Conservation (phyloP, 805 yeast genomes). For the Nakazawaea holstii region DNA sequence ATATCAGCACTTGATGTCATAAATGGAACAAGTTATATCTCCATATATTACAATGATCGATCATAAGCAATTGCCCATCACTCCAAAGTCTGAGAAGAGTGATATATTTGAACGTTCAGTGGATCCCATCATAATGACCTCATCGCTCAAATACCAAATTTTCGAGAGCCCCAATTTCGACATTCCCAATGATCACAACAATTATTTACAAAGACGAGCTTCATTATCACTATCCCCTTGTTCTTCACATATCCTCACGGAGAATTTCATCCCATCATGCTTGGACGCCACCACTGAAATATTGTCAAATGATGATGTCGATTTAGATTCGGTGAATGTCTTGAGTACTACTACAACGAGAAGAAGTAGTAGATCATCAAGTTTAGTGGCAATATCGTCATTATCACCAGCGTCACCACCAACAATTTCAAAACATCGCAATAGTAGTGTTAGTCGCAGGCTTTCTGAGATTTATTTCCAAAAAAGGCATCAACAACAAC, state of each 20-base stretch:
- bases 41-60: no score
- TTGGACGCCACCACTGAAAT: constrained; percentile 72
- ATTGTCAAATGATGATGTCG: constrained; percentile 47
- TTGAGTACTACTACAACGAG: constrained; percentile 26
- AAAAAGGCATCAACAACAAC: background rate
- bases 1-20: no score
- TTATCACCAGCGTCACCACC: background rate
- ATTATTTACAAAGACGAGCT: no score
- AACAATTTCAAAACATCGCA: no score
- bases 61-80: background rate
- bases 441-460: no score
- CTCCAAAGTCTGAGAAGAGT: background rate
- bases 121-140: background rate
- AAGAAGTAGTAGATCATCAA: background rate
- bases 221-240: no score
- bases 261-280: constrained; percentile 77
- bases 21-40: no score
- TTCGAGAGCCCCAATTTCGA: background rate
- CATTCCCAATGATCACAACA: background rate
- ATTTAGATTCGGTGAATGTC: constrained; percentile 67
- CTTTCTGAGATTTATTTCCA: constrained; percentile 2
- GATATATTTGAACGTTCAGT: constrained; percentile 6
- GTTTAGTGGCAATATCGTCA: background rate
- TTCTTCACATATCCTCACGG: constrained; percentile 20
- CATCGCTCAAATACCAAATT: background rate